Base-by-base conservation (phyloP, 129 eudicot species). In the Mikania micrantha region DNA sequence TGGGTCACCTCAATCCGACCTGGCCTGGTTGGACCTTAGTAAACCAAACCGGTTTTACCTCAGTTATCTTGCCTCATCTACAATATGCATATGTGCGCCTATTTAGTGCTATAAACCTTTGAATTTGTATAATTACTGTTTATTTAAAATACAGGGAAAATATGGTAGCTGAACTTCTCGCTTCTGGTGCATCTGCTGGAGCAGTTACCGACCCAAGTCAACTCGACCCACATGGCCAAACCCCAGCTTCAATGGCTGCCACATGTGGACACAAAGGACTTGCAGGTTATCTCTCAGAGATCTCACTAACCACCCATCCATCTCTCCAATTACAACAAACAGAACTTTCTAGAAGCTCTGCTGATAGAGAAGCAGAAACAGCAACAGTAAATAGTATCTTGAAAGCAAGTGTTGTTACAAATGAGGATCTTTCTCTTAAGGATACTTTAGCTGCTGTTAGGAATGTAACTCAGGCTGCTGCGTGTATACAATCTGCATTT, bases 281-380 rank as follows among this genome's bases (percentile, higher is more conserved):
- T 34, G 99, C 99, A 9, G 97, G 97, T 48, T 94, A 89, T 76
- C 95, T 94, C 50, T 94, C 97, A 39, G 99, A 94, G 78, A 61
- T 83, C 52, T 85, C 88, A 20, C 80, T 94, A 64, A 94, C 99
- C 36, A 87, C 78, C 69, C 99, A 94, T 80, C 83, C 93, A 40
- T 81, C 99, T 74, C 94, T 87, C 59, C 86, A 70, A 28, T 42
- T 84, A 60, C 84, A 80, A 71, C 86, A 90, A 71, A 84, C 81
- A 40, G 92, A 86, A 82, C 71, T 86, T 24, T 84, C 93, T 27
- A 86, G 78, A 70, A 78, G 69, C 35, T 71, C 82, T 57, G 95
- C 95, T 57, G 79, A 76, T 71, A 32, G 76, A 20, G 93, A 81
- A 72, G 93, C 92, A 35, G 90, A 88, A 75, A 83, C 69, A 70